Base-by-base conservation (phyloP, 768 basidiomycete species). In the Boletus eberwhitei region DNA sequence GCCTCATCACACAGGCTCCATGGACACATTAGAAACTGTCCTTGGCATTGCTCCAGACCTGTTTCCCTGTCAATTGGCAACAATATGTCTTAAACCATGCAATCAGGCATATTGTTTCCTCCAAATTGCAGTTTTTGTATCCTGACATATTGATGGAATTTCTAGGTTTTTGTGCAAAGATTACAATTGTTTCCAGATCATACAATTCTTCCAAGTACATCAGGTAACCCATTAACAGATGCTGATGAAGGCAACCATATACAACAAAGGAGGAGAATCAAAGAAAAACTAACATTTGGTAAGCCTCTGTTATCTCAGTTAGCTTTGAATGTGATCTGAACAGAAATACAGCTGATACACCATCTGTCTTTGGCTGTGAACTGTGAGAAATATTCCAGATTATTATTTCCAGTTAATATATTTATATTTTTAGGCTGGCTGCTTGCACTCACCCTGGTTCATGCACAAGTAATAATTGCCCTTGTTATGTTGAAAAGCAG, bases 391-490 rank as follows among this genome's bases (percentile, higher is more conserved):
- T 4, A 17, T 45, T 4, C 2, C 14, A 24, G 13, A 14, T 32
- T 32, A 12, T 21, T 29, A n/a, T 11, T 46, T 19, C 14, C 11
- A 34, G 8, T 24, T 13, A 4, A 36, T 45, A 14, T 35, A 12
- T 14, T 24, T 45, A 14, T 35, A 12, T 14, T 24, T 41, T 19
- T 35, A 78, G 77, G 17, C 55, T 63, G 6, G 36, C 45, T 17
- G 75, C 76, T 13, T 83, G 82, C 62, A 63, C 69, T 21, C 83
- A 85, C 61, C 50, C 64, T 26, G 83, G 84, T 0, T 62, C 74
- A 29, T 85, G 84, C 57, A 71, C 72, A 38, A 59, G 64, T 4
- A 59, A 58, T 0, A 50, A 60, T 5, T 85, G 84, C 40, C 41
- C 53, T 0, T 85, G 84, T 59, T 74, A 68, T 52, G 39, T 52